Evolutionary conservation across 306 rosid species (phyloP), one percentile per base, ranked within the genome.

Genomic region (Urtica urens): DNA sequence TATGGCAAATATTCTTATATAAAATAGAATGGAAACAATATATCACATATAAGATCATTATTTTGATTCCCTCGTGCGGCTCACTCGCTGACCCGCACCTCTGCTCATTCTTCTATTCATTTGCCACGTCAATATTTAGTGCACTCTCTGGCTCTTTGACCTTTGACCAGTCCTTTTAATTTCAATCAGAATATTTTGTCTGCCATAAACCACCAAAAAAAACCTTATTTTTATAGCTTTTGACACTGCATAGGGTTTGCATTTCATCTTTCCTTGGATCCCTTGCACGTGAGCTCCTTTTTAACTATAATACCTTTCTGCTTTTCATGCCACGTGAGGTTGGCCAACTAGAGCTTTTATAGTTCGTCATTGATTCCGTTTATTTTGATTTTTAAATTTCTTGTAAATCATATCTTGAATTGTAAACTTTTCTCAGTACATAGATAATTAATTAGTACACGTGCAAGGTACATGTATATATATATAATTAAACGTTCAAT

Each of bases 31-130:
- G n/a, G n/a, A n/a, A n/a, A n/a, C n/a, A n/a, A n/a, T n/a, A n/a
- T n/a, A n/a, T n/a, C n/a, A n/a, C n/a, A n/a, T n/a, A n/a, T n/a
- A n/a, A n/a, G n/a, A n/a, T n/a, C n/a, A n/a, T n/a, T n/a, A n/a
- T n/a, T n/a, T n/a, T n/a, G 81, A 78, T 75, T 81, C 87, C 83
- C 87, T 82, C 82, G 87, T 78, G 93, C 76, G 81, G 67, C 87
- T 76, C 79, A 68, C 69, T 68, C 69, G 81, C 84, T 70, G 87
- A 73, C 75, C 57, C 78, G 67, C 73, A n/a, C 30, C 75, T 63
- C 63, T 72, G 46, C 63, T 65, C 63, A 55, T 74, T 80, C 70
- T 66, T 57, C 72, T 53, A 52, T 7, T 35, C 57, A 31, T 41
- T 6, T 49, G 74, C 59, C 69, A 58, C 68, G 55, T 65, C 64